Evolutionary conservation across 139 green algal genomes (phyloP).

Genomic region (Eudorina sp.): DNA sequence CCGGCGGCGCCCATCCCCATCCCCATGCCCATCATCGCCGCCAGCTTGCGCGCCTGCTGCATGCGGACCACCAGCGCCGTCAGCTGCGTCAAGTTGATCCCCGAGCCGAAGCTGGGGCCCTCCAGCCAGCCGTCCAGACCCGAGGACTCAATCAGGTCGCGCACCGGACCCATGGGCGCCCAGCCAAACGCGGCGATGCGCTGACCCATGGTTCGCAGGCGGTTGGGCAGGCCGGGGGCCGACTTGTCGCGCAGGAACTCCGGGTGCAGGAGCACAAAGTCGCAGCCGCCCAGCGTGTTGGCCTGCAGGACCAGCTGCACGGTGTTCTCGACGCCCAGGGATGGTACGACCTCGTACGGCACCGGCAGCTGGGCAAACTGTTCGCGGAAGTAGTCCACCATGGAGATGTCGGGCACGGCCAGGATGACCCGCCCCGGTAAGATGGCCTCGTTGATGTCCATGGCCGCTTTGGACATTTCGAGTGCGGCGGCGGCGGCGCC

Average conservation of each 20-base stretch:
- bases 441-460: no score
- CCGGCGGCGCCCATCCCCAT: neutral
- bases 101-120: constrained; percentile 58
- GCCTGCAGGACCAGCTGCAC: constrained; percentile 64
- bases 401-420: constrained; percentile 58
- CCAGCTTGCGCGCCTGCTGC: constrained; percentile 38
- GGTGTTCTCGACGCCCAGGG: constrained; percentile 59
- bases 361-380: constrained; percentile 60
- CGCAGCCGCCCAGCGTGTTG: constrained; percentile 52
- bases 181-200: constrained; percentile 63
- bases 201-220: constrained; percentile 46
- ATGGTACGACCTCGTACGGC: constrained; percentile 61
- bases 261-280: constrained; percentile 68
- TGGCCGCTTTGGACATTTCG: no score
- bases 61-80: constrained; percentile 51
- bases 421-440: constrained; percentile 64
- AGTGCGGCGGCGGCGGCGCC: no score
- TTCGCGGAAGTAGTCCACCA: constrained; percentile 67
- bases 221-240: constrained; percentile 15
- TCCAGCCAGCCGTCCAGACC: constrained; percentile 65
- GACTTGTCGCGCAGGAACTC: constrained; percentile 64
- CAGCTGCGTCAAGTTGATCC: constrained; percentile 47
- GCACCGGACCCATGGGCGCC: constrained; percentile 48
- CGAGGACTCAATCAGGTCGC: constrained; percentile 58
- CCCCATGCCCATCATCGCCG: constrained; percentile 2